Evolutionary conservation across 23 red algal species (phyloP).

Genomic region (Gracilaria gracilis): DNA sequence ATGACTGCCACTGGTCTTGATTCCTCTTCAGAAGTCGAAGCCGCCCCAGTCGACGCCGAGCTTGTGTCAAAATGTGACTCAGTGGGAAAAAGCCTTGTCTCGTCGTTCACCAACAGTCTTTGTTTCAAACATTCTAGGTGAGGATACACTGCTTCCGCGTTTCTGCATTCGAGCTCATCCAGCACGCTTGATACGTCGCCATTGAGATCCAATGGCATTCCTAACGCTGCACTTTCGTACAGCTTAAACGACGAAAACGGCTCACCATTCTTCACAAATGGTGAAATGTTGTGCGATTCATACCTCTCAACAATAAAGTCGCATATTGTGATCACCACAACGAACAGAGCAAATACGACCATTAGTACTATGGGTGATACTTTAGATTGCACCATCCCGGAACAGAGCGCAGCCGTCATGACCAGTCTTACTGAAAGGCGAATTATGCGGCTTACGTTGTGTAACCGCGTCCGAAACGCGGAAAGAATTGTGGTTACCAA

Average conservation of each 20-base stretch:
- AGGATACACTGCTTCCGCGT: background rate
- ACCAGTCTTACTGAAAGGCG: conserved; percentile 16
- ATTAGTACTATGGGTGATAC: background rate
- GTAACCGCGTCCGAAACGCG: background rate
- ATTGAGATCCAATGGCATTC: background rate
- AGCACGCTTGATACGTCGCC: background rate
- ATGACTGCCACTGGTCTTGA: background rate
- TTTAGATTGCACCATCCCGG: background rate
- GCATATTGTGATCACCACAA: background rate
- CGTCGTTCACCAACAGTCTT: conserved; percentile 6
- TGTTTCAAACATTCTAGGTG: conserved; percentile 18
- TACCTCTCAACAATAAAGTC: conserved; percentile 5
- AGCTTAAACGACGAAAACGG: conserved; percentile 11
- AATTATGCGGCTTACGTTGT: conserved; percentile 19
- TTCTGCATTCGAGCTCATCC: background rate
- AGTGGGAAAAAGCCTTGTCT: conserved; percentile 9
- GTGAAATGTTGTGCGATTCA: conserved; percentile 17
- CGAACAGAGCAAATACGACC: background rate
- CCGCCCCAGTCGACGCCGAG: background rate
- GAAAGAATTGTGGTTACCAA: conserved; percentile 11
- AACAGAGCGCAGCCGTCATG: background rate
- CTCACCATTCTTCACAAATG: conserved; percentile 14
- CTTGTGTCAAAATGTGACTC: background rate
- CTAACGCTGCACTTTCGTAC: background rate
- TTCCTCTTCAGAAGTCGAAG: background rate